Evolutionary conservation across 495 filamentous ascomycete species (phyloP).

Genomic region (Neurospora sp.): DNA sequence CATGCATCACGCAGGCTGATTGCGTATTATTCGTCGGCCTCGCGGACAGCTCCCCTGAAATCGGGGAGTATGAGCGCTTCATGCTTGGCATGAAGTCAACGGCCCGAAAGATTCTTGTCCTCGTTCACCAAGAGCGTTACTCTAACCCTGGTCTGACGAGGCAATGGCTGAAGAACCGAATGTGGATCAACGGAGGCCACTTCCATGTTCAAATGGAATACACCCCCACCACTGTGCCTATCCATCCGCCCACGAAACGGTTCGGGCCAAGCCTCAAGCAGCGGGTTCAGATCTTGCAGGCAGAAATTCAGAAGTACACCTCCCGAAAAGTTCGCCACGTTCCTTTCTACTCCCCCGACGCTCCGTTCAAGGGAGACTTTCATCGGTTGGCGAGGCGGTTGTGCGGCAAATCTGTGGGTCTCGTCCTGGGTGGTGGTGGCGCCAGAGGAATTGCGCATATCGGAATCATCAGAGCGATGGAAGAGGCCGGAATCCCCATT

Average conservation of each 20-base stretch:
- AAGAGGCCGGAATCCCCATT: conserved; percentile 93
- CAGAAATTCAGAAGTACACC: conserved; percentile 96
- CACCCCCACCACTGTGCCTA: conserved; percentile 63
- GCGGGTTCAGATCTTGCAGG: conserved; percentile 86
- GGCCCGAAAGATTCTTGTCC: conserved; percentile 82
- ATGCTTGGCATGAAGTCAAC: conserved; percentile 96
- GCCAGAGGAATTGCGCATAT: conserved; percentile 86
- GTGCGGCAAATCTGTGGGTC: conserved; percentile 87
- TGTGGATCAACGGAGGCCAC: conserved; percentile 98
- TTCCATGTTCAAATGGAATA: conserved; percentile 97
- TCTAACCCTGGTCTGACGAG: conserved; percentile 74
- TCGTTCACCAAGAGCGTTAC: conserved; percentile 89
- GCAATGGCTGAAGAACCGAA: conserved; percentile 81
- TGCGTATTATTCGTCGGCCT: conserved; percentile 88
- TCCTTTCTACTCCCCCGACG: conserved; percentile 81
- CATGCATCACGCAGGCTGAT: conserved; percentile 92
- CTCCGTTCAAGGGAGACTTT: conserved; percentile 92
- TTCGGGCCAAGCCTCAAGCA: conserved; percentile 84
- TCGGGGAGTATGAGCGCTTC: conserved; percentile 94
- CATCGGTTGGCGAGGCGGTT: conserved; percentile 84
- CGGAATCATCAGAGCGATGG: conserved; percentile 86
- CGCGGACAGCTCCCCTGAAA: conserved; percentile 77
- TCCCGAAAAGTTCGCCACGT: conserved; percentile 75
- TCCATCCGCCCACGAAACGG: conserved; percentile 64
- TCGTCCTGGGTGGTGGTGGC: conserved; percentile 89